phyloP scores from a whole-genome alignment of 1,139 yeast species.

The Pichia terricola region DNA sequence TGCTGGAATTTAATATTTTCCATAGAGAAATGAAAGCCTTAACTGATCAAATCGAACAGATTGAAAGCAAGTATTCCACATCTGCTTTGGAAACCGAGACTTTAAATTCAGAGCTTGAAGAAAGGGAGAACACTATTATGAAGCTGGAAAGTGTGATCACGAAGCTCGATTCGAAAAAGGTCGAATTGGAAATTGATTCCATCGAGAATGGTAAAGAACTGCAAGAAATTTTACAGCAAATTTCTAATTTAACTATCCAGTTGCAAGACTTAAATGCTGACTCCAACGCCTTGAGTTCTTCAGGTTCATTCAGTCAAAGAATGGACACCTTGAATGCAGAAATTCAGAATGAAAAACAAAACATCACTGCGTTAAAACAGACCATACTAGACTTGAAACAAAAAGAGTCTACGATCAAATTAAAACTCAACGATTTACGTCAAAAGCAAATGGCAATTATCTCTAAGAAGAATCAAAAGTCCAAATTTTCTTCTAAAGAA shows the following conservation, averaged over 20 bases:
- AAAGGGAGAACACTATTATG: conserved; percentile 38
- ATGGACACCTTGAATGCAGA: conserved; percentile 7
- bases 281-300: conserved; percentile 1
- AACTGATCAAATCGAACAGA: conserved; percentile 47
- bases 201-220: conserved; percentile 39
- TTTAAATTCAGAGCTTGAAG: conserved; percentile 37
- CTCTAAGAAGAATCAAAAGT: conserved; percentile 65
- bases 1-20: conserved; percentile 64
- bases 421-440: conserved; percentile 34
- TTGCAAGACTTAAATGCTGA: conserved; percentile 21
- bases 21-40: conserved; percentile 67
- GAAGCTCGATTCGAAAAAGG: conserved; percentile 33
- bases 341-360: conserved; percentile 24
- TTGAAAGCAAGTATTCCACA: conserved; percentile 51
- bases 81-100: conserved; percentile 38
- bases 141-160: conserved; percentile 39
- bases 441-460: conserved; percentile 55
- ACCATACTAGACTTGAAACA: conserved; percentile 37
- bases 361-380: conserved; percentile 34
- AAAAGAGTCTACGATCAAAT: conserved; percentile 30
- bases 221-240: conserved; percentile 33
- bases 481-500: conserved; percentile 43
- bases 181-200: conserved; percentile 41
- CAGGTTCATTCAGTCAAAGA: conserved; percentile 2
- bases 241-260: conserved; percentile 22